Base-by-base conservation (phyloP, 2,329 filamentous ascomycete genomes). In the Leptographium procerum region DNA sequence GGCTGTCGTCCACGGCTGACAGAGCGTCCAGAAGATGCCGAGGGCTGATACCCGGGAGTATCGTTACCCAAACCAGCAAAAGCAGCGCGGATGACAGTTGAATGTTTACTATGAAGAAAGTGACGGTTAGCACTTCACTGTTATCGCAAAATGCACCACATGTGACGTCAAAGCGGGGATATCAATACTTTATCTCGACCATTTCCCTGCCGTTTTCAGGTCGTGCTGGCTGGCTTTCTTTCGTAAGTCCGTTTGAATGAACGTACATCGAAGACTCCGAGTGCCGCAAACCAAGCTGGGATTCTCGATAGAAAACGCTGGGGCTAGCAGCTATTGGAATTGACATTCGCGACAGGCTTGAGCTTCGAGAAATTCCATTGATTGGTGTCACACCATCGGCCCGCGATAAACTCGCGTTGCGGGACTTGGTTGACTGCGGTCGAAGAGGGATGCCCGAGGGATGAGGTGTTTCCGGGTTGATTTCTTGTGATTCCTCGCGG, bases 341-440 rank as follows among this genome's bases (percentile, higher is more conserved):
- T 8, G 61, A 64, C 55, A 52, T 53, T 16, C 56, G 24, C 19
- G 58, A 59, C 11, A 29, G 47, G n/a, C 55, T 48, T 13, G 22
- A 48, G 45, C 45, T 48, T 9, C 45, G n/a, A 48, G 45, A 3
- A 26, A 48, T 26, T 10, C 8, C 45, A 4, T 24, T 24, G 10
- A 24, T 24, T 14, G n/a, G 8, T 26, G n/a, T 13, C n/a, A 4
- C 22, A 24, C 45, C 24, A 14, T 7, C 22, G 45, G 14, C 7
- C 0, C 57, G 59, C 0, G 48, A 5, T 3, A 67, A 65, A 28
- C 72, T 74, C 4, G 69, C 66, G 40, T 72, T 71, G 6, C 71
- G 69, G 1, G 72, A 70, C 50, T 72, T 73, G 0, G 71, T 67
- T 0, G 71, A 72, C 0, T 64, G 57, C 0, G 70, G 69, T 3